Evolutionary conservation across 1,284 basidiomycete species (phyloP), one percentile per base, ranked within the genome.

Genomic region (Ustilago esculenta): DNA sequence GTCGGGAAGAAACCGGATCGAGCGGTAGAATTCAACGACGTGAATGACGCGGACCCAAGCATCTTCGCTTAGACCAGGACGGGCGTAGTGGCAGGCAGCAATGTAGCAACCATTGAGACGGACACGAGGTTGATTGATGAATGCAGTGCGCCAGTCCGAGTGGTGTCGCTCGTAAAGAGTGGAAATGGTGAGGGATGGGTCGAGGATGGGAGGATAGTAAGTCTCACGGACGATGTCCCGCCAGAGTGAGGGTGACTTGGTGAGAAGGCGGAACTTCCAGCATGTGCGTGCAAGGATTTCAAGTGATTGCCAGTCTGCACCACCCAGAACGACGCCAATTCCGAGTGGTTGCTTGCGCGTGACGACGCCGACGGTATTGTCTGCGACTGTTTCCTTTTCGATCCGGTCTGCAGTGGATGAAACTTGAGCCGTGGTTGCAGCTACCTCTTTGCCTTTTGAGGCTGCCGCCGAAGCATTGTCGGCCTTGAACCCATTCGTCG

Each of bases 1-100:
- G 72, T 92, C 88, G 1, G 92, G 89, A 64, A 91, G 90, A 85
- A 97, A 96, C 9, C 94, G 90, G 34, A 93, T 89, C 75, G 83
- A 84, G 35, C 92, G 89, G 74, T 92, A 90, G 82, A 92, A 93
- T 35, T 80, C 72, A 35, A 81, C 79, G 12, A 75, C 64, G 60
- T 81, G 80, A 29, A 81, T 55, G 20, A 81, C 80, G 18, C 66
- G 65, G 35, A 81, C 69, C 80, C 80, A 81, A 3, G 72, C 70
- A 27, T 81, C 77, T 24, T 75, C 76, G 4, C 56, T 57, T 35
- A 76, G 50, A 20, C 79, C 80, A 4, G 71, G 73, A 10, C 77
- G 71, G 5, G 73, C 75, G 43, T 81, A 81, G 44, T 75, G 72
- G 46, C 74, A 80, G 7, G 77, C 57, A 18, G 80, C 77, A 35